phyloP scores from a whole-genome alignment of 768 basidiomycete species.

The Naganishia antarctica region DNA sequence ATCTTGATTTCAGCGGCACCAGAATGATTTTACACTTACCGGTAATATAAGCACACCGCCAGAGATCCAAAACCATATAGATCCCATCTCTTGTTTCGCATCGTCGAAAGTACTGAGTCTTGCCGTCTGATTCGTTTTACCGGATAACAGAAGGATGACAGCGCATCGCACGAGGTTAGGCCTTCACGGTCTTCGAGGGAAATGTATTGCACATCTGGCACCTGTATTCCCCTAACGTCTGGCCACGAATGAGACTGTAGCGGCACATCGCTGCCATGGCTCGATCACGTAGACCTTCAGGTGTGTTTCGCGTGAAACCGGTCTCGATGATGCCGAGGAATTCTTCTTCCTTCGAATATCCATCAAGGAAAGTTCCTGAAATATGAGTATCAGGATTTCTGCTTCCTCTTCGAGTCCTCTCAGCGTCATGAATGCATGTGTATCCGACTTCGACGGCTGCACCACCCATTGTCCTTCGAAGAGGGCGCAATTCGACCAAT shows the following conservation, averaged over 20 bases:
- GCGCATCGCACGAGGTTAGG: background rate
- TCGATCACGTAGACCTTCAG: background rate
- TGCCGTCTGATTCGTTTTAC: slow-evolving; percentile 10
- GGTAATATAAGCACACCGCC: background rate
- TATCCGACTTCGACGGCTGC: too few species aligned
- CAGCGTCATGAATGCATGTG: too few species aligned
- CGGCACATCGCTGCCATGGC: background rate
- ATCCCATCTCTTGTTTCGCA: slow-evolving; percentile 2
- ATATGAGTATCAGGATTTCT: too few species aligned
- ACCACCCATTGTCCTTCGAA: too few species aligned
- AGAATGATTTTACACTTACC: background rate
- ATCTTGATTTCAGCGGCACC: background rate
- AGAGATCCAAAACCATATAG: background rate
- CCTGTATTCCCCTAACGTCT: background rate
- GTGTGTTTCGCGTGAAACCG: background rate
- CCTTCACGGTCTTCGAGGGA: background rate
- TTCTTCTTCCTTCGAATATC: background rate
- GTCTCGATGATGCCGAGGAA: background rate
- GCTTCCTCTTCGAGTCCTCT: too few species aligned
- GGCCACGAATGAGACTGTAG: background rate
- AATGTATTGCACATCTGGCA: background rate
- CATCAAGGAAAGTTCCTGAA: background rate
- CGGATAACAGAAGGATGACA: background rate
- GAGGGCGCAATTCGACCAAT: too few species aligned
- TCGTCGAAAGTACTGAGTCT: background rate